A percentile compares a stretch with the other conserved stretches of the same genome.
phyloP scores from a whole-genome alignment of 2,329 filamentous ascomycete species.

The Monilinia laxa region DNA sequence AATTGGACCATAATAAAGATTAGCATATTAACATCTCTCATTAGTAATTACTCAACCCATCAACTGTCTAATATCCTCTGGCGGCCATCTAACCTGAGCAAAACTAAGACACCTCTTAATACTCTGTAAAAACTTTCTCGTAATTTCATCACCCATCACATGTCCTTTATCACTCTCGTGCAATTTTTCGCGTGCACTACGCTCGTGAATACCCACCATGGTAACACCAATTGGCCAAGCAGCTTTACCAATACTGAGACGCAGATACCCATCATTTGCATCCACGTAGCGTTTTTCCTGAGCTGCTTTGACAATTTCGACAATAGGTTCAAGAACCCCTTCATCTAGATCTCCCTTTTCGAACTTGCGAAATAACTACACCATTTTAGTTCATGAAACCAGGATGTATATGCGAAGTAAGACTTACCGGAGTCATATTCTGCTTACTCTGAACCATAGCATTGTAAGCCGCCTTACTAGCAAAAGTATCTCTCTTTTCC shows the following conservation, averaged over 20 bases:
- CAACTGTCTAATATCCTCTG: constrained; percentile 85
- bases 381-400: constrained; percentile 24
- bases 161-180: constrained; percentile 86
- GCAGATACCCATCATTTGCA: constrained; percentile 91
- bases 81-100: constrained; percentile 94
- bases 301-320: constrained; percentile 88
- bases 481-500: constrained; percentile 62
- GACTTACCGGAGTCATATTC: constrained; percentile 73
- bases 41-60: constrained; percentile 63
- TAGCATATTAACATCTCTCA: not conserved
- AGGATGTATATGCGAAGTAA: not conserved
- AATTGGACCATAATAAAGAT: not conserved
- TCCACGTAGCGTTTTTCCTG: constrained; percentile 92
- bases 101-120: constrained; percentile 97
- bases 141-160: constrained; percentile 95
- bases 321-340: constrained; percentile 74
- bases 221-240: constrained; percentile 99
- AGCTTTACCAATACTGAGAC: constrained; percentile 91
- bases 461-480: constrained; percentile 77
- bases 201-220: constrained; percentile 99
- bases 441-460: constrained; percentile 85
- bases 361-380: constrained; percentile 77
- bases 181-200: constrained; percentile 90
- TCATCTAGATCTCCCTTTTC: constrained; percentile 79
- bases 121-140: constrained; percentile 92